A percentile compares a stretch with the other conserved stretches of the same genome.
Conservation (phyloP, 768 basidiomycete genomes). For the Hypsizygus marmoreus region DNA sequence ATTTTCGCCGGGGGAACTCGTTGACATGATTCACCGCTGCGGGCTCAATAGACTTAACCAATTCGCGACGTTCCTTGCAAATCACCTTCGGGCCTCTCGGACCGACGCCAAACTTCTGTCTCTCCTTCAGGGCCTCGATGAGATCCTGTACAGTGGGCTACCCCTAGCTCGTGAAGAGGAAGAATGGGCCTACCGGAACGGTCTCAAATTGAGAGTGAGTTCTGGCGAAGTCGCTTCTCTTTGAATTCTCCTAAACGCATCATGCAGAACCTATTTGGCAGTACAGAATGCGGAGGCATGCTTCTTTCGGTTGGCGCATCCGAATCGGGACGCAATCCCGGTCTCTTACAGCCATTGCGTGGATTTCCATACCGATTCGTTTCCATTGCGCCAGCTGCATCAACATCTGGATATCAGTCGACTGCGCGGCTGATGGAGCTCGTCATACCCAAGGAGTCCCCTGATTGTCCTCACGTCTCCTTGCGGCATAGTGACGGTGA, state of each 20-base stretch:
- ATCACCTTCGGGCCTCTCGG: constrained; percentile 44
- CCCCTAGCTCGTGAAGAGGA: constrained; percentile 71
- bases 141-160: constrained; percentile 67
- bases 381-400: constrained; percentile 47
- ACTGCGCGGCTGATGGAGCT: constrained; percentile 56
- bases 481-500: constrained; percentile 57
- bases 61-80: constrained; percentile 69
- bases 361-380: constrained; percentile 69
- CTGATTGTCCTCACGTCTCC: constrained; percentile 58
- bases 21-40: constrained; percentile 69
- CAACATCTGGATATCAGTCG: constrained; percentile 43
- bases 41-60: constrained; percentile 76
- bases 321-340: constrained; percentile 50
- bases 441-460: constrained; percentile 56
- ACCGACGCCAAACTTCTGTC: constrained; percentile 61
- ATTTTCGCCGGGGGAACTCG: constrained; percentile 68
- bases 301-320: constrained; percentile 59
- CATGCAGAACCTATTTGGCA: constrained; percentile 74
- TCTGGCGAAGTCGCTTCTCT: constrained; percentile 13
- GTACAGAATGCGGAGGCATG: constrained; percentile 79
- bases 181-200: constrained; percentile 65
- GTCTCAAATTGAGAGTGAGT: constrained; percentile 64
- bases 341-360: constrained; percentile 57
- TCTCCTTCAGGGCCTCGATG: constrained; percentile 56
- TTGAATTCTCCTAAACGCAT: constrained; percentile 24